Evolutionary conservation across 1,284 basidiomycete genomes (phyloP), one percentile per base, ranked within the genome.

Genomic region (Ustilago nuda): DNA sequence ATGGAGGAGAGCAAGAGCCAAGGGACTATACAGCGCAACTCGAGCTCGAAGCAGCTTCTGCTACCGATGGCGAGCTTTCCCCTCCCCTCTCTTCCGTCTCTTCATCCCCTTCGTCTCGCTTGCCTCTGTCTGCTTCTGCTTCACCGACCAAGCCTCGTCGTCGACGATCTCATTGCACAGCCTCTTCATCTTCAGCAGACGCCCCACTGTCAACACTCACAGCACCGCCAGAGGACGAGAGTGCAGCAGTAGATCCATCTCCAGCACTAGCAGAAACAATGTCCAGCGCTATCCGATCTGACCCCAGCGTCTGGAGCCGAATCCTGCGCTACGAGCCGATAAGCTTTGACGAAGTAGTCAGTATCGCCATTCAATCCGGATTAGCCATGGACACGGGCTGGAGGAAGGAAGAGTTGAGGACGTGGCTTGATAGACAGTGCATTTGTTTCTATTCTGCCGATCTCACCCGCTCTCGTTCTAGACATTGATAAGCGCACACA

Each of bases 301-400:
- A 62, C 8, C 4, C 43, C 3, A 32, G 19, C 6, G 32, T 77
- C 0, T 71, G 64, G 66, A 17, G 3, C 7, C 36, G 75, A 1
- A 62, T 77, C 15, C 56, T 77, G 3, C 71, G 71, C 27, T 77
- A 61, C 61, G 75, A 77, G 30, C 75, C 75, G 1, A 68, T 77
- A 50, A 62, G 57, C 57, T 77, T 77, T 30, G 75, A 77, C 45
- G 75, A 77, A 35, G 13, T 77, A 2, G 58, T 77, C 46, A 73
- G 70, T 46, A 56, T 74, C n/a, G 67, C 68, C 3, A 62, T 64
- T 0, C 41, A 60, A 5, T 46, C 36, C 27, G 66, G 62, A 1
- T 23, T 76, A 0, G 27, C 8, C 7, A 70, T 74, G 65, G 61
- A 66, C 8, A 52, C 63, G n/a, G 66, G 55, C 3, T 62, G 66